These are phyloP conservation scores for Thelephora terrestris DNA, from an alignment of 1,284 basidiomycete species.

Conservation along the genomic window DNA sequence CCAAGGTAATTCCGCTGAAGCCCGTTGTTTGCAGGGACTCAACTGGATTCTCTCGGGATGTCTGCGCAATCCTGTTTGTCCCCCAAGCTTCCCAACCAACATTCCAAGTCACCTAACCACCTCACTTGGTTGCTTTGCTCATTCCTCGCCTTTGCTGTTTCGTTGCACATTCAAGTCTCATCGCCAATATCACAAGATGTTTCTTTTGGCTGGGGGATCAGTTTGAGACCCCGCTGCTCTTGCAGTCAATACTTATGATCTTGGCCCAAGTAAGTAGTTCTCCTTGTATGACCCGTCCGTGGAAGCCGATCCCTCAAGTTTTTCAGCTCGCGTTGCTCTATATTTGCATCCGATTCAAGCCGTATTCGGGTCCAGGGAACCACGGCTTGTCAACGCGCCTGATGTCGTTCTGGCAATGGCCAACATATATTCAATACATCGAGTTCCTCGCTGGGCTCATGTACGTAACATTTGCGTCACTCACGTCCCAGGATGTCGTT, in stretches of 20 bases:
- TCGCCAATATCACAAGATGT: slow-evolving; percentile 77
- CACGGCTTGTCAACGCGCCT: slow-evolving; percentile 54
- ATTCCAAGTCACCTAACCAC: not conserved
- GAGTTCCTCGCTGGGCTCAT: slow-evolving; percentile 76
- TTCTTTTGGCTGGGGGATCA: slow-evolving; percentile 82
- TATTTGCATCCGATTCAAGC: slow-evolving; percentile 66
- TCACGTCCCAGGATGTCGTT: not conserved
- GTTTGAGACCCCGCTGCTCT: slow-evolving; percentile 67
- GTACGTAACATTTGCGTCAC: slow-evolving; percentile 30
- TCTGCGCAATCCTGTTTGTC: slow-evolving; percentile 66
- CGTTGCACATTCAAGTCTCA: slow-evolving; percentile 33
- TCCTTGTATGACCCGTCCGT: slow-evolving; percentile 7
- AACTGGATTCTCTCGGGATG: slow-evolving; percentile 76
- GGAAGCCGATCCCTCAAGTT: slow-evolving; percentile 6
- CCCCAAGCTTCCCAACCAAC: slow-evolving; percentile 6
- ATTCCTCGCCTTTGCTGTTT: not conserved
- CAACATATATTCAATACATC: slow-evolving; percentile 64
- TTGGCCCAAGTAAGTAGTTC: slow-evolving; percentile 50
- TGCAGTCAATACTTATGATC: slow-evolving; percentile 79
- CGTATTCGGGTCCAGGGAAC: slow-evolving; percentile 46
- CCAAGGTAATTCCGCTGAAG: slow-evolving; percentile 11
- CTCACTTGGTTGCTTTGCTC: not conserved
- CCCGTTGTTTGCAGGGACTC: slow-evolving; percentile 46
- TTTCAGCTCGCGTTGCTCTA: slow-evolving; percentile 60
- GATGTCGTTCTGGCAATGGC: slow-evolving; percentile 82